Evolutionary conservation across 306 rosid genomes (phyloP), one percentile per base, ranked within the genome.

Genomic region (Pyrus communis): DNA sequence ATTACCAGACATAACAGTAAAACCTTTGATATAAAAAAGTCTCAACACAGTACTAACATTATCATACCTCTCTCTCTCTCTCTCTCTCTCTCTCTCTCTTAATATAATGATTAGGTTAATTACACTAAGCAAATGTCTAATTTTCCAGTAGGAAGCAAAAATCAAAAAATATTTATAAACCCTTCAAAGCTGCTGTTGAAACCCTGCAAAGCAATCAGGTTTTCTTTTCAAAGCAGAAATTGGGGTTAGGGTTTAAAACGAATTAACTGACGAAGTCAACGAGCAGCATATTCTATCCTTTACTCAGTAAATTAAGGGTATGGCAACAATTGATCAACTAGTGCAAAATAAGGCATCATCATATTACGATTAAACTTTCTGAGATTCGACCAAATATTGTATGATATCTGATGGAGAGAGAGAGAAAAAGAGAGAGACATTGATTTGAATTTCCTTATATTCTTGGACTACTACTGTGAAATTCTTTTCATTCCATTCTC

Each of bases 1-100:
- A 82, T 72, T 75, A 74, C 79, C 83, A 75, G 82, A 73, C 77
- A 81, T 77, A 81, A 85, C 84, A 72, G 86, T 83, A 25, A 58
- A 58, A 58, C 30, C 63, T 22, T 22, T 7, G 63, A 58, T 58
- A 22, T 58, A 58, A 22, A 58, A n/a, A 22, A 15, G 21, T 49
- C 55, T 49, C 8, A 49, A 49, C 19, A 49, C 19, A 15, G 21
- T 49, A 0, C 7, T 46, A 49, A 49, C 19, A 49, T 49, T 15
- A 15, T 49, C 19, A 49, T 49, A 49, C 19, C 55, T 46, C 52
- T 14, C 52, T 46, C 52, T 46, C 52, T 45, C 52, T 13, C 52
- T 45, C 51, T 12, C 54, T 46, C 52, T 13, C 52, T 46, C 52
- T 46, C 52, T 13, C 52, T 14, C 54, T 46, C 7, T 17, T 49